These are phyloP conservation scores for Spergularia bocconei DNA, from an alignment of 148 eudicot genomes.

Conservation along the genomic window DNA sequence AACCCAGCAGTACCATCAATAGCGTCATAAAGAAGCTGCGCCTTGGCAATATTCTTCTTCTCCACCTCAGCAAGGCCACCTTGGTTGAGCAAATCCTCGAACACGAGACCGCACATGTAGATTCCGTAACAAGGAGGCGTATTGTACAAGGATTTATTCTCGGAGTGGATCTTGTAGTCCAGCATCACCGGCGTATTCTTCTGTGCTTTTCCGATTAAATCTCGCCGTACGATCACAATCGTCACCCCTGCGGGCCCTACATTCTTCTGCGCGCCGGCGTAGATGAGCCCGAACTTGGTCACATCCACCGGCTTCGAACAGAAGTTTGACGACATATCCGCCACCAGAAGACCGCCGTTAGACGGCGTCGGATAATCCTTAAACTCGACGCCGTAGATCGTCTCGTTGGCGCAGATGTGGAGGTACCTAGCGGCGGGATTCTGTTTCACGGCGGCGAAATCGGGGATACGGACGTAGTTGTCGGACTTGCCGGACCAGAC, in stretches of 20 bases:
- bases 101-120: slow-evolving; percentile 96
- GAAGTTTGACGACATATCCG: slow-evolving; percentile 94
- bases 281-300: slow-evolving; percentile 65
- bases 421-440: slow-evolving; percentile 51
- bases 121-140: slow-evolving; percentile 94
- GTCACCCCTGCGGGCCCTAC: slow-evolving; percentile 97
- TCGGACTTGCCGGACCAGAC: slow-evolving; percentile 84
- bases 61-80: slow-evolving; percentile 86
- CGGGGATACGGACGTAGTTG: slow-evolving; percentile 58
- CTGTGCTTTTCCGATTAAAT: slow-evolving; percentile 81
- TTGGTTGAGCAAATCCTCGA: slow-evolving; percentile 80
- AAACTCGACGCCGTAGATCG: slow-evolving; percentile 92
- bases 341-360: slow-evolving; percentile 43
- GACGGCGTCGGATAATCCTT: slow-evolving; percentile 66
- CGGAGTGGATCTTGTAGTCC: slow-evolving; percentile 89
- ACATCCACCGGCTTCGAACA: slow-evolving; percentile 96
- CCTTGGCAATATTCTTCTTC: slow-evolving; percentile 76
- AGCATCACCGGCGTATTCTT: slow-evolving; percentile 75
- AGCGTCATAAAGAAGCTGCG: slow-evolving; percentile 60
- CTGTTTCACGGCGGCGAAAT: slow-evolving; percentile 40
- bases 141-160: slow-evolving; percentile 78
- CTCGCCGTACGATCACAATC: slow-evolving; percentile 70
- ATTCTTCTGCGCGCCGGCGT: slow-evolving; percentile 97
- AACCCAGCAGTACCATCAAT: slow-evolving; percentile 81
- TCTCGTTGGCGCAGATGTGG: slow-evolving; percentile 93